phyloP scores from a whole-genome alignment of 2,329 filamentous ascomycete species.

The Curvularia lunata region DNA sequence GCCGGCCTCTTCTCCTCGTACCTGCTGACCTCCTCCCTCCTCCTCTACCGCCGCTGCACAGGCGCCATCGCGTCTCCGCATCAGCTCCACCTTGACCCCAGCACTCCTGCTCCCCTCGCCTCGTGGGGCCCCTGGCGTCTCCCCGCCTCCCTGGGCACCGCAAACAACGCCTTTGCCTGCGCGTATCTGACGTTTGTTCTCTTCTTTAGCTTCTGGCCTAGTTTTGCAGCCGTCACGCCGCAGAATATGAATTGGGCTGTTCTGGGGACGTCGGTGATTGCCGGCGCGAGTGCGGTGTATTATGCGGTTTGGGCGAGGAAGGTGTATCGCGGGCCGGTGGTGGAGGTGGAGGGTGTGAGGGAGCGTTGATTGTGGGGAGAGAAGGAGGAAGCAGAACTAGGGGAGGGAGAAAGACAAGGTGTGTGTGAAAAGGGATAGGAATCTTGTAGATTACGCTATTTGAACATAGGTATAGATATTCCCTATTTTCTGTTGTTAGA shows the following conservation, averaged over 20 bases:
- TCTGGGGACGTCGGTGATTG: constrained; percentile 27
- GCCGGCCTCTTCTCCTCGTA: constrained; percentile 38
- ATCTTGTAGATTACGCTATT: no score
- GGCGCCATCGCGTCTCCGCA: constrained; percentile 23
- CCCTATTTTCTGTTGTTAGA: no score
- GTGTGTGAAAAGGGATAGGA: no score
- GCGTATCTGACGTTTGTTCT: constrained; percentile 32
- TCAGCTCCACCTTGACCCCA: constrained; percentile 2
- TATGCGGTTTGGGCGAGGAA: constrained; percentile 34
- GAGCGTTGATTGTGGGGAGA: not conserved
- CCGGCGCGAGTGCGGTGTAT: constrained; percentile 29
- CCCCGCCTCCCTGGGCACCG: constrained; percentile 25
- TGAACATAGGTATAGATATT: no score
- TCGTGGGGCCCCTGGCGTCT: constrained; percentile 37
- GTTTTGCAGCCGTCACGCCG: constrained; percentile 21
- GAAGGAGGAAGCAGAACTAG: no score
- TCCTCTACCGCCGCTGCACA: constrained; percentile 37
- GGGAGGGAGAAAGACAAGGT: no score
- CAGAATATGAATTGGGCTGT: constrained; percentile 41
- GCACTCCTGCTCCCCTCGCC: constrained; percentile 3
- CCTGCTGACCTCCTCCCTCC: constrained; percentile 27
- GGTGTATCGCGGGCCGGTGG: constrained; percentile 35
- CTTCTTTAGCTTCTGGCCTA: constrained; percentile 41
- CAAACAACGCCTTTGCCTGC: constrained; percentile 34
- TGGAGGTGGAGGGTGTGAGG: constrained; percentile 20